phyloP scores from a whole-genome alignment of 2,329 filamentous ascomycete genomes.

The Alternaria panax region DNA sequence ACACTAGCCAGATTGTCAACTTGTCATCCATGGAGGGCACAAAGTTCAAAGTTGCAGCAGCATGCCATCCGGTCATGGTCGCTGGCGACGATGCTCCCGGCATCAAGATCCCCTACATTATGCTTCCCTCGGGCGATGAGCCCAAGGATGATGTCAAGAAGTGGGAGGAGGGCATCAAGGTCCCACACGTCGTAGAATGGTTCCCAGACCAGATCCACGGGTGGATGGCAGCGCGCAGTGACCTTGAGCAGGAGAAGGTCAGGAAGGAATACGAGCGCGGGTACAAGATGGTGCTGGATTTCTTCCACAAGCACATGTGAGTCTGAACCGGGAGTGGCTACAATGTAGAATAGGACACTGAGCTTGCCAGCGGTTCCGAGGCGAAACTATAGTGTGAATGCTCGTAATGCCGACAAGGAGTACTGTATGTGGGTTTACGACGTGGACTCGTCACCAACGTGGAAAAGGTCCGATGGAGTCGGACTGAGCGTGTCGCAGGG shows the following conservation, averaged over 20 bases:
- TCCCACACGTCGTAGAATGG: conserved; percentile 57
- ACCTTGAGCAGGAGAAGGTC: conserved; percentile 57
- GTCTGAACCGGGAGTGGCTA: conserved; percentile 21
- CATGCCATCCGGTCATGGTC: conserved; percentile 67
- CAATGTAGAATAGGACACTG: conserved; percentile 15
- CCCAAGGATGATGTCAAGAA: conserved; percentile 59
- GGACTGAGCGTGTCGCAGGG: conserved; percentile 6
- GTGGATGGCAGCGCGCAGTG: conserved; percentile 55
- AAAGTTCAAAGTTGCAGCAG: conserved; percentile 64
- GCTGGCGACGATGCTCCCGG: conserved; percentile 64
- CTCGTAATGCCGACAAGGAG: not conserved
- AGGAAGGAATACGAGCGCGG: conserved; percentile 60
- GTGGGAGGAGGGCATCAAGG: conserved; percentile 59
- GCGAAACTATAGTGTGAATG: conserved; percentile 23
- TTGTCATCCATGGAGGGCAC: conserved; percentile 60
- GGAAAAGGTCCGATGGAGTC: not conserved
- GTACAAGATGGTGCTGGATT: conserved; percentile 59
- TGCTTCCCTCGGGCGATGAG: conserved; percentile 67
- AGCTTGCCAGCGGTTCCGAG: conserved; percentile 24
- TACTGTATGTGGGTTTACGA: not conserved
- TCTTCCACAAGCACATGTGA: conserved; percentile 63
- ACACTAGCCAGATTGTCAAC: conserved; percentile 60
- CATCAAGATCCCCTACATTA: conserved; percentile 63
- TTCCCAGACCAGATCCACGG: conserved; percentile 58
- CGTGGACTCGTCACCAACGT: not conserved